phyloP scores from a whole-genome alignment of 2,329 filamentous ascomycete species.

The Ilyonectria destructans region DNA sequence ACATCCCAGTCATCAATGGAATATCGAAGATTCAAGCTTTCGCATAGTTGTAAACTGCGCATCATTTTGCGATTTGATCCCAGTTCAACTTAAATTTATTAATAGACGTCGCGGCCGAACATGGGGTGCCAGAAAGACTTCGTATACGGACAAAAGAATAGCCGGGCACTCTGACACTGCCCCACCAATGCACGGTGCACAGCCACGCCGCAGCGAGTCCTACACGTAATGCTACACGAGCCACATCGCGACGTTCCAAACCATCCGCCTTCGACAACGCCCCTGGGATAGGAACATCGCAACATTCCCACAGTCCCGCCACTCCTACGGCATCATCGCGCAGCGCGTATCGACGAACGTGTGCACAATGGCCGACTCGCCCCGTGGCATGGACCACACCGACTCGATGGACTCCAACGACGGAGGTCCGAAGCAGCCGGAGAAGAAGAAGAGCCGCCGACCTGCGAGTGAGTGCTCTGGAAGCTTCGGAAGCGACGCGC shows the following conservation, averaged over 20 bases:
- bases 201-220: constrained; percentile 37
- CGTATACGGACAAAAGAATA: constrained; percentile 34
- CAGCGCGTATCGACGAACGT: constrained; percentile 39
- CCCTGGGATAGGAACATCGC: constrained; percentile 38
- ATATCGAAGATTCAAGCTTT: background rate
- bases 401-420: constrained; percentile 73
- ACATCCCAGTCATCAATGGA: background rate
- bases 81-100: background rate
- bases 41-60: background rate
- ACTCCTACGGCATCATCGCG: constrained; percentile 40
- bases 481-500: constrained; percentile 28
- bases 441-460: constrained; percentile 92
- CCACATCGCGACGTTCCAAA: constrained; percentile 40
- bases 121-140: too few relatives aligned
- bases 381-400: constrained; percentile 61
- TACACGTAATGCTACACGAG: constrained; percentile 46
- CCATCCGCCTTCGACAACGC: constrained; percentile 34
- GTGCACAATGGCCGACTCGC: constrained; percentile 65
- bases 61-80: background rate
- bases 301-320: constrained; percentile 31
- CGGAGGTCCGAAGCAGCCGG: constrained; percentile 66
- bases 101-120: background rate
- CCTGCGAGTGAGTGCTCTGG: constrained; percentile 81
- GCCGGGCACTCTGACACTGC: constrained; percentile 27
- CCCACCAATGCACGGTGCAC: constrained; percentile 35